These are phyloP conservation scores for Scedosporium apiospermum DNA, from an alignment of 2,329 filamentous ascomycete species.

Conservation along the genomic window DNA sequence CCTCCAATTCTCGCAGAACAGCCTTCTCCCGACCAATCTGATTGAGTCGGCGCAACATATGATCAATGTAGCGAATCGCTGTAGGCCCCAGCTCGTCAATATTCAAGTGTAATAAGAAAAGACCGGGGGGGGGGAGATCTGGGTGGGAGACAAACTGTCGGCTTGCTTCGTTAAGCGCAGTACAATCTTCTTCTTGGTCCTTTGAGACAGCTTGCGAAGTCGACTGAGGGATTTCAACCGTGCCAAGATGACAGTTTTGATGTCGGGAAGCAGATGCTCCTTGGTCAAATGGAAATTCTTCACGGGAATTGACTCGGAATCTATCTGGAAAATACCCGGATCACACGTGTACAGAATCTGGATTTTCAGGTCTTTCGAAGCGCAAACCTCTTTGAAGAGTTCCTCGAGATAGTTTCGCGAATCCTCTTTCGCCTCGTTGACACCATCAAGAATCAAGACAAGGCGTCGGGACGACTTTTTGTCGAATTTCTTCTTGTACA, in stretches of 20 bases:
- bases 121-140: neutral
- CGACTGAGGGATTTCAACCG: conserved; percentile 15
- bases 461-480: conserved; percentile 1
- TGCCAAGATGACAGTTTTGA: conserved; percentile 17
- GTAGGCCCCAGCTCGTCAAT: neutral
- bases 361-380: neutral
- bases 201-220: conserved; percentile 17
- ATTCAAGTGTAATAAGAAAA: neutral
- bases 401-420: neutral
- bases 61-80: conserved; percentile 26
- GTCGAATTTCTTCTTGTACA: conserved; percentile 14
- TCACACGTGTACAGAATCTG: conserved; percentile 2
- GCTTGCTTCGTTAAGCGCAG: conserved; percentile 19
- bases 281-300: neutral
- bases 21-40: conserved; percentile 22
- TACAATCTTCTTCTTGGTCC: conserved; percentile 19
- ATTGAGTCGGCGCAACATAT: conserved; percentile 21
- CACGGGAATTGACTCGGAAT: neutral
- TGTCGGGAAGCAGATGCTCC: conserved; percentile 15
- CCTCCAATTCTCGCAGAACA: conserved; percentile 15
- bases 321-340: neutral
- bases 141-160: conserved; percentile 17
- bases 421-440: neutral
- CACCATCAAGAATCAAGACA: conserved; percentile 1
- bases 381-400: neutral